phyloP scores from a whole-genome alignment of 805 yeast genomes.

The Saturnispora silvae region DNA sequence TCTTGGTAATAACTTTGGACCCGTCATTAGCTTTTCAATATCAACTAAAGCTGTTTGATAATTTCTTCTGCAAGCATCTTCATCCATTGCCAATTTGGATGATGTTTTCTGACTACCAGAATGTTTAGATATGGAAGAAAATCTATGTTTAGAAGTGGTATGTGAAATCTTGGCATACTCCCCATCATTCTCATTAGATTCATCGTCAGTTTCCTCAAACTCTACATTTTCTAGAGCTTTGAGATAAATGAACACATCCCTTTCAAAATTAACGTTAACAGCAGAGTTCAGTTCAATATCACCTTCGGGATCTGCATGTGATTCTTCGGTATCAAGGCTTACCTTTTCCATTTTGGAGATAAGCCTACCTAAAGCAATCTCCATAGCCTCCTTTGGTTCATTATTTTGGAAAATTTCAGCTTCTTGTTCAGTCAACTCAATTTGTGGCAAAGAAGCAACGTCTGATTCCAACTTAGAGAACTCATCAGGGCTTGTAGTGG shows the following conservation, averaged over 20 bases:
- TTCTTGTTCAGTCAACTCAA: neutral
- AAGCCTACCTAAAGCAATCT: slow-evolving; percentile 1
- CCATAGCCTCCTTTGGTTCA: slow-evolving; percentile 8
- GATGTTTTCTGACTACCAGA: too few relatives aligned
- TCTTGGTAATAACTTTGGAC: slow-evolving; percentile 56
- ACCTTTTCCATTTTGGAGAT: slow-evolving; percentile 6
- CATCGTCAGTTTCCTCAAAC: slow-evolving; percentile 5
- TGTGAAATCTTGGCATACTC: too few relatives aligned
- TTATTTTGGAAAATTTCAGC: neutral
- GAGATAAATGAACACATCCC: slow-evolving; percentile 3
- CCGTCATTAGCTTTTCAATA: slow-evolving; percentile 55
- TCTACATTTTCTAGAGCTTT: slow-evolving; percentile 4
- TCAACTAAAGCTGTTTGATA: slow-evolving; percentile 37
- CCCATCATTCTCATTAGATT: too few relatives aligned
- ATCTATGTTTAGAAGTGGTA: slow-evolving; percentile 1
- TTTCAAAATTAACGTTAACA: neutral
- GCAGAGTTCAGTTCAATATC: neutral
- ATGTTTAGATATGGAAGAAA: slow-evolving; percentile 5
- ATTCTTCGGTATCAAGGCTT: neutral
- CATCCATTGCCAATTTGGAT: too few relatives aligned
- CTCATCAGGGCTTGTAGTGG: neutral
- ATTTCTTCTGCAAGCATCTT: slow-evolving; percentile 3
- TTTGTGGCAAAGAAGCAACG: neutral
- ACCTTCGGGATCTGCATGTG: neutral
- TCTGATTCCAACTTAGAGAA: neutral